Evolutionary conservation across 2,329 filamentous ascomycete genomes (phyloP), one percentile per base, ranked within the genome.

Genomic region (Cryphonectria nitschkei): DNA sequence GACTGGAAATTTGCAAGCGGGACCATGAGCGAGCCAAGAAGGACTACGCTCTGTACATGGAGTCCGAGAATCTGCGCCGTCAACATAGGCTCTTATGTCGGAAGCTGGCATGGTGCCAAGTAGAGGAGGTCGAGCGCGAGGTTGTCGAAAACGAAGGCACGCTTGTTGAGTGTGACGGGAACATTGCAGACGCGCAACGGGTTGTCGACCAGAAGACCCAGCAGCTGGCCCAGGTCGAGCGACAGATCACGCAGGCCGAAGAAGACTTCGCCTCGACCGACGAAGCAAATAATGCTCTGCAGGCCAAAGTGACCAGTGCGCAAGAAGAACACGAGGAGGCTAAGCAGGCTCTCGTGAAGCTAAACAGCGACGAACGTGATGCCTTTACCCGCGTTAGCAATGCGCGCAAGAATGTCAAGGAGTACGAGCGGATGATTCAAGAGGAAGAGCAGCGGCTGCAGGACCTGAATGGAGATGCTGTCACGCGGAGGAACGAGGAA

Each of bases 61-160:
- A 90, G 72, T 90, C 93, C 68, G 84, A 90, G 63, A 85, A 85
- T 19, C 85, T 97, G 75, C 87, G 89, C 50, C 83, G 85, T 29
- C 89, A 88, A 70, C 85, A 89, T 63, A 84, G 84, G 46, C 84
- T 88, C 34, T 84, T 92, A 61, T 82, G 85, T 60, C 85, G 87
- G 26, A 92, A 97, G 81, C 84, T 93, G 73, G 90, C 92, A n/a
- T 99, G 96, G 96, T 88, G 90, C 34, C 93, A 97, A 77, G 94
- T 98, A 1, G 88, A 90, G 65, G 90, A 93, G 69, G 87, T 93
- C 79, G 95, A 98, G 80, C 82, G 80, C 50, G 76, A 81, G 3
- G 77, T 90, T 0, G 78, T 80, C 64, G 70, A 76, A 9, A 75
- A 80, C 4, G 79, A 84, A 56, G 76, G 80, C 19, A 78, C 77